Evolutionary conservation across 1,284 basidiomycete species (phyloP).

Genomic region (Pterulicium gracile): DNA sequence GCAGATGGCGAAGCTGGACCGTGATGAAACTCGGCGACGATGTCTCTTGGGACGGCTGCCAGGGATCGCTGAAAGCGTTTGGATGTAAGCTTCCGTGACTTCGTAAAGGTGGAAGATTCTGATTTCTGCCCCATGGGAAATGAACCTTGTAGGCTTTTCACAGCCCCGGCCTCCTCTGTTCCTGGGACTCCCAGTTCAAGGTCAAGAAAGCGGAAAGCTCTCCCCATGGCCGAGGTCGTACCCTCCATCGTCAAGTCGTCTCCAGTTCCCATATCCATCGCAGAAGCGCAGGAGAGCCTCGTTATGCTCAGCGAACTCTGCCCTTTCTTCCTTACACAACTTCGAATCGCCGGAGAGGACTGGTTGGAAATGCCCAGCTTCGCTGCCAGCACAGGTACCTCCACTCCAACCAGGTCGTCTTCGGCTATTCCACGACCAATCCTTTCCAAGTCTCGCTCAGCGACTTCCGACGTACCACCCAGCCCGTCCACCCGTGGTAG

Average conservation of each 20-base stretch:
- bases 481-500: too few relatives aligned
- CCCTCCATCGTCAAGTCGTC: conserved; percentile 66
- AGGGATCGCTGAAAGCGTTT: conserved; percentile 73
- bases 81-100: conserved; percentile 48
- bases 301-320: conserved; percentile 54
- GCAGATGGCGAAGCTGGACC: conserved; percentile 56
- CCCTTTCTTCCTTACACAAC: conserved; percentile 62
- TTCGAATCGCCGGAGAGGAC: conserved; percentile 55
- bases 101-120: too few relatives aligned
- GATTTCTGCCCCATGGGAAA: too few relatives aligned
- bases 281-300: conserved; percentile 67
- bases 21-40: conserved; percentile 64
- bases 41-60: conserved; percentile 67
- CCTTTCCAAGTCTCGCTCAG: conserved; percentile 15
- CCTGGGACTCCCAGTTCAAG: conserved; percentile 39
- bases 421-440: conserved; percentile 23
- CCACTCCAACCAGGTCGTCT: conserved; percentile 9
- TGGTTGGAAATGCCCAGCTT: conserved; percentile 73
- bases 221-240: conserved; percentile 54
- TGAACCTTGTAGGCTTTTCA: conserved; percentile 54
- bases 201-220: conserved; percentile 52
- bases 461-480: conserved; percentile 27
- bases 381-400: conserved; percentile 16
- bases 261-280: conserved; percentile 61
- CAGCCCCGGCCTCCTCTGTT: conserved; percentile 31